Conservation (phyloP, 2,329 filamentous ascomycete genomes). For the Beauveria scarabaeidicola region DNA sequence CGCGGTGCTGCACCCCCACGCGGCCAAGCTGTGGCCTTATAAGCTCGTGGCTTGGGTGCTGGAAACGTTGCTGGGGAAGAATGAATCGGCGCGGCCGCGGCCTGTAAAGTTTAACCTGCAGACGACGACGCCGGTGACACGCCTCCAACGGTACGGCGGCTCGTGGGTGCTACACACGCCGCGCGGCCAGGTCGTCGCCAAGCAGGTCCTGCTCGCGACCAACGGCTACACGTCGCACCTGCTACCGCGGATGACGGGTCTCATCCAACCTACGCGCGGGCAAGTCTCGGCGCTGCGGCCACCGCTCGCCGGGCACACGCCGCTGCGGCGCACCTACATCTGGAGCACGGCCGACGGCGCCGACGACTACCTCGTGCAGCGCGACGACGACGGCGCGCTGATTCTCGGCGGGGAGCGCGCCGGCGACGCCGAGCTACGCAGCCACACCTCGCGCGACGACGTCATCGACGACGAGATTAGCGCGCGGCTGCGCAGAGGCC, state of each 20-base stretch:
- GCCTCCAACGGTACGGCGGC: conserved; percentile 29
- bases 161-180: conserved; percentile 58
- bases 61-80: conserved; percentile 41
- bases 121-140: conserved; percentile 59
- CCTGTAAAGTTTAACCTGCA: conserved; percentile 56
- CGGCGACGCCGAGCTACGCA: conserved; percentile 36
- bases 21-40: conserved; percentile 72
- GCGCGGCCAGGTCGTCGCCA: conserved; percentile 56
- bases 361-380: conserved; percentile 67
- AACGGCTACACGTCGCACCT: conserved; percentile 79
- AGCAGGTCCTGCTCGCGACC: conserved; percentile 64
- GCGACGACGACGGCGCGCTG: conserved; percentile 48
- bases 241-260: conserved; percentile 56
- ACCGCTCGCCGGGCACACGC: conserved; percentile 37
- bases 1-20: conserved; percentile 55
- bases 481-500: conserved; percentile 42
- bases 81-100: conserved; percentile 10
- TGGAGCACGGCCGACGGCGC: conserved; percentile 37
- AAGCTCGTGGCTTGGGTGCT: conserved; percentile 70
- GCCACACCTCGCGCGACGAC: conserved; percentile 52
- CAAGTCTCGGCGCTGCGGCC: conserved; percentile 61
- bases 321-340: conserved; percentile 52
- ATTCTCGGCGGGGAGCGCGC: conserved; percentile 64
- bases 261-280: conserved; percentile 70
- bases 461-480: conserved; percentile 47